Percentiles rank a stretch among this genome's conserved stretches.
phyloP scores from a whole-genome alignment of 352 stramenopile species.

The Globisporangium emineosum region DNA sequence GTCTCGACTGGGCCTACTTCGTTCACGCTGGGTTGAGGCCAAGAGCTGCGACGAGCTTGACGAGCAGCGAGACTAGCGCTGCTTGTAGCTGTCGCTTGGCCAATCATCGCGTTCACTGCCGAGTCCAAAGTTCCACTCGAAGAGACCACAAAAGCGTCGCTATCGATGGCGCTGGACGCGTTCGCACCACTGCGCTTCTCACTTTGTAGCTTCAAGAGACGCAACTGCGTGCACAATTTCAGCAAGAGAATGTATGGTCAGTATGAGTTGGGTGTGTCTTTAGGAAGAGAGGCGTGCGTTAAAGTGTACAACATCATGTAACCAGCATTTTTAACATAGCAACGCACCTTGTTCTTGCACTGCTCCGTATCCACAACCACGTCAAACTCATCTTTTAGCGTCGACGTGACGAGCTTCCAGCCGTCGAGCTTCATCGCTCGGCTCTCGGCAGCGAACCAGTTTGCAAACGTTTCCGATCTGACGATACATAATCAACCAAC shows the following conservation, averaged over 20 bases:
- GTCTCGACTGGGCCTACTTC: not conserved
- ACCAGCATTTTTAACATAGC: too few species aligned
- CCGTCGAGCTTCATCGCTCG: not conserved
- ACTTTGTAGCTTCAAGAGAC: not conserved
- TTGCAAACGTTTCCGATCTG: not conserved
- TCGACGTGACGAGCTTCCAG: constrained; percentile 7
- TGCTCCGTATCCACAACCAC: constrained; percentile 5
- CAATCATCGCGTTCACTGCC: not conserved
- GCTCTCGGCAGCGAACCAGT: not conserved
- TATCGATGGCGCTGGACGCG: too few species aligned
- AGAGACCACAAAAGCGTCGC: not conserved
- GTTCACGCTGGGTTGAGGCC: not conserved
- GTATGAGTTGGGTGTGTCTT: not conserved
- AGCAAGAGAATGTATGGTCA: not conserved
- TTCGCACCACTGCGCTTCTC: not conserved
- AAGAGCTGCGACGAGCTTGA: not conserved
- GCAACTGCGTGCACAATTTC: not conserved
- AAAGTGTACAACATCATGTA: too few species aligned
- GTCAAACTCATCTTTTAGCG: constrained; percentile 5
- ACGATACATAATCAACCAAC: not conserved
- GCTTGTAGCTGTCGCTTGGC: not conserved
- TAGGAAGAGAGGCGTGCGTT: not conserved
- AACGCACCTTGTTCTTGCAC: constrained; percentile 15
- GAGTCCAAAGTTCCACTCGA: not conserved
- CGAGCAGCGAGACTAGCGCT: not conserved